A percentile compares a stretch with the other conserved stretches of the same genome.
Evolutionary conservation across 2,329 filamentous ascomycete species (phyloP).

Genomic region (Aspergillus sp.): DNA sequence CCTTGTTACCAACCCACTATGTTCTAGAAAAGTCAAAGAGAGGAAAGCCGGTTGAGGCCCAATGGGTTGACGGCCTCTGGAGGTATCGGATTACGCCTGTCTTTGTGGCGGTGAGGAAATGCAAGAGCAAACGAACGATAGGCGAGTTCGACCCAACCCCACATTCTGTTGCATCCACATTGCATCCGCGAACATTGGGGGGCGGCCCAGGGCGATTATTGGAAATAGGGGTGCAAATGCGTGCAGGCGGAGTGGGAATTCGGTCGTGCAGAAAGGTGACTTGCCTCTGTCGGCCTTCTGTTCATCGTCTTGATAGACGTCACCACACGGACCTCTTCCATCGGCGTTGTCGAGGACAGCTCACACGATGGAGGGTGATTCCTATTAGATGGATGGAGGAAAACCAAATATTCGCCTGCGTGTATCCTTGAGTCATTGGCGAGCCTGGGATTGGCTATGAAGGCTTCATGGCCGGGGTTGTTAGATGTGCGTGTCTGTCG

Average conservation of each 20-base stretch:
- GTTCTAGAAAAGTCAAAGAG: constrained; percentile 15
- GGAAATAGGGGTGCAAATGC: constrained; percentile 3
- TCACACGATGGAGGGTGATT: constrained; percentile 3
- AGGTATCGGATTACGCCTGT: background rate
- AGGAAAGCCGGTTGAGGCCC: constrained; percentile 6
- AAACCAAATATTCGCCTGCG: background rate
- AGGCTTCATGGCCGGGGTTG: no score
- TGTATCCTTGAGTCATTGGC: background rate
- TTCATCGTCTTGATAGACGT: background rate
- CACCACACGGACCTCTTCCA: constrained; percentile 8
- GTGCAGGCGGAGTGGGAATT: background rate
- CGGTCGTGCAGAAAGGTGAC: background rate
- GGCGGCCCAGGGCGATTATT: constrained; percentile 5
- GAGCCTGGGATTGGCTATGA: background rate
- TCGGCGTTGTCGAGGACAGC: constrained; percentile 9
- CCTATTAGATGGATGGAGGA: background rate
- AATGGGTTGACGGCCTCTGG: constrained; percentile 8
- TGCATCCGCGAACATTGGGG: constrained; percentile 10
- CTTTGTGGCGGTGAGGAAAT: constrained; percentile 22
- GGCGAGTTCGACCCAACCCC: constrained; percentile 22
- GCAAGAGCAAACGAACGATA: constrained; percentile 14
- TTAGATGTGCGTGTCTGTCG: no score
- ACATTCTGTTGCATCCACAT: constrained; percentile 16
- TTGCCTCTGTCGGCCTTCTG: background rate
- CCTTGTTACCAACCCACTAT: constrained; percentile 10